These are phyloP conservation scores for Paecilomyces formosus DNA, from an alignment of 2,329 filamentous ascomycete species.

Conservation along the genomic window DNA sequence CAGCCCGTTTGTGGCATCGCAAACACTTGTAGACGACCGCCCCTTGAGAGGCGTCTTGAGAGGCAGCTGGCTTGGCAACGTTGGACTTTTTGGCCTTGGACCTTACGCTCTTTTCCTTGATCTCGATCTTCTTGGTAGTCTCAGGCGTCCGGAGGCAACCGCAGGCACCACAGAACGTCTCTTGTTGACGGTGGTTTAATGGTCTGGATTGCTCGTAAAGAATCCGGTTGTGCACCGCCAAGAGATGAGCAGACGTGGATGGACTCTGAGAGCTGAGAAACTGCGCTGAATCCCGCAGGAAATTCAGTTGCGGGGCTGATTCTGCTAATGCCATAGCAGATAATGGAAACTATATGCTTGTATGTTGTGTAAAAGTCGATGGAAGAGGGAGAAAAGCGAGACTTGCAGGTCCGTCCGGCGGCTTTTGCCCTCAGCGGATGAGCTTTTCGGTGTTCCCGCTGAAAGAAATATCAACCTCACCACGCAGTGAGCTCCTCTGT, in stretches of 20 bases:
- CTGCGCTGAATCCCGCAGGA: slow-evolving; percentile 29
- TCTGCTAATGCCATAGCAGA: slow-evolving; percentile 14
- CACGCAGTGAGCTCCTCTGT: not conserved
- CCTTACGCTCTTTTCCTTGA: slow-evolving; percentile 13
- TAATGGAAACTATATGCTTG: not conserved
- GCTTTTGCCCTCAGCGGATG: not conserved
- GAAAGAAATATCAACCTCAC: not conserved
- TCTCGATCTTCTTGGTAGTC: slow-evolving; percentile 20
- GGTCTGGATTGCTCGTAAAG: slow-evolving; percentile 25
- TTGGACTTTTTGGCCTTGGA: slow-evolving; percentile 6
- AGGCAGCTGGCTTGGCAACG: not conserved
- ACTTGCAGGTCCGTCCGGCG: not conserved
- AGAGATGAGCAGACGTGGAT: slow-evolving; percentile 35
- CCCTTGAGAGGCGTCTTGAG: slow-evolving; percentile 7
- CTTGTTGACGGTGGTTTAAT: slow-evolving; percentile 23
- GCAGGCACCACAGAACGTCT: slow-evolving; percentile 32
- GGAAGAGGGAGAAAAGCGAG: not conserved
- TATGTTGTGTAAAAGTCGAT: not conserved
- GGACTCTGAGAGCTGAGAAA: slow-evolving; percentile 23
- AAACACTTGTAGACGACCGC: slow-evolving; percentile 30
- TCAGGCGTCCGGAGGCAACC: slow-evolving; percentile 27
- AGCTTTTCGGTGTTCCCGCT: not conserved
- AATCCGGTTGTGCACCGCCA: slow-evolving; percentile 28
- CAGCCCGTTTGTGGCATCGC: slow-evolving; percentile 26
- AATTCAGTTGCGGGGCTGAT: slow-evolving; percentile 21